Base-by-base conservation (phyloP, 2,329 filamentous ascomycete genomes). In the Neofusicoccum laricinum region DNA sequence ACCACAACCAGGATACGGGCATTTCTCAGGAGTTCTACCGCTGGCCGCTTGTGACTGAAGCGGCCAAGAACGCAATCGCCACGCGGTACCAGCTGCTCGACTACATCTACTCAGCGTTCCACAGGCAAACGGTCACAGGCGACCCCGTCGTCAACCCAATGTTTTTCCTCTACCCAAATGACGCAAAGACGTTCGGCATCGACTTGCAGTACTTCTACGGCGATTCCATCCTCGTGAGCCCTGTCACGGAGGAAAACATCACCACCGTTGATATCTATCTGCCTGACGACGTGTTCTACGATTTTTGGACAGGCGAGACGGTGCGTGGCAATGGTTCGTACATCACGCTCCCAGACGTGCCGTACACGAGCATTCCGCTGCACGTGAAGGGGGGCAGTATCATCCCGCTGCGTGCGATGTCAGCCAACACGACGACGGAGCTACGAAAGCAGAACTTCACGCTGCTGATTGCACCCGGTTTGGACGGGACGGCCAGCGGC, bases 11-110 rank as follows among this genome's bases (percentile, higher is more conserved):
- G 32, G 75, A 82, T 46, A 73, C 76, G 36, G 74, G 75, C 3
- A 80, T 84, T n/a, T 73, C 75, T 2, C 90, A 93, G 71, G 90
- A 93, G 72, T 90, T 91, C 73, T 94, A 93, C 75, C 84, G 80
- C 50, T 93, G 89, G 88, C 77, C 81, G 0, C 76, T 80, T 1
- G 89, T 91, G 4, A 81, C 89, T 0, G 77, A 82, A 8, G 88
- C 89, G 0, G 89, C 89, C 0, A 84, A 83, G 63, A 88, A 86
- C 65, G 89, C 87, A 17, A 92, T 93, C 69, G 84, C 84, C 34
- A 87, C 88, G 53, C 85, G 91, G n/a, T 93, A 93, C 78, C 83
- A 85, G 36, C 80, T 93, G n/a, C 81, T 93, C 12, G 90, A 93
- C 71, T 93, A 93, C 77, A 82, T 91, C 66, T 93, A 94, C 80